A percentile compares a stretch with the other conserved stretches of the same genome.
These are phyloP conservation scores for Rhodotorula diobovata DNA, from an alignment of 768 basidiomycete species.

Conservation along the genomic window DNA sequence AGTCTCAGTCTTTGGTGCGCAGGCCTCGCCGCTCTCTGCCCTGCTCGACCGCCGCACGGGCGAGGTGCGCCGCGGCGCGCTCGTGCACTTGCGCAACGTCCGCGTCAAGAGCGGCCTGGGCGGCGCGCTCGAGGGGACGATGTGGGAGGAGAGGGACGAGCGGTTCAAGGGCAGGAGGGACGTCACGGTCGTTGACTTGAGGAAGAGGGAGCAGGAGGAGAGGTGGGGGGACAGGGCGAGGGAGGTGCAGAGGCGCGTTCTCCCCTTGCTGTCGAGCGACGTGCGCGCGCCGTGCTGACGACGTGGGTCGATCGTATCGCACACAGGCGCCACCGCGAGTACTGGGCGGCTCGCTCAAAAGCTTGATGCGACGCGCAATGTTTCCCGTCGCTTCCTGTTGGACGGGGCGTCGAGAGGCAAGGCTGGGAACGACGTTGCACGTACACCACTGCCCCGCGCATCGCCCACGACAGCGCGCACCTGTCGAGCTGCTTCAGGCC, in stretches of 20 bases:
- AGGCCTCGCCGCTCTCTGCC: neutral
- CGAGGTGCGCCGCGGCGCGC: neutral
- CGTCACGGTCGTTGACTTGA: neutral
- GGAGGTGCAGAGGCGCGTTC: constrained; percentile 5
- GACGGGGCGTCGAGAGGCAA: no score
- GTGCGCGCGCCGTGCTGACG: neutral
- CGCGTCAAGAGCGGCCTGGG: neutral
- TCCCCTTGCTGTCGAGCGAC: neutral
- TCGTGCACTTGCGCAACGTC: constrained; percentile 6
- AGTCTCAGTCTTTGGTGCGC: constrained; percentile 15
- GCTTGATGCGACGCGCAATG: no score
- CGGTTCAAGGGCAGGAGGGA: neutral
- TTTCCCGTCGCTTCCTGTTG: no score
- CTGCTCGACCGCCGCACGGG: neutral
- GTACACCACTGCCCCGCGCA: no score
- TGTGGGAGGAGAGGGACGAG: constrained; percentile 7
- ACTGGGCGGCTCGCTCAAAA: constrained; percentile 7
- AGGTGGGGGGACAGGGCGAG: neutral
- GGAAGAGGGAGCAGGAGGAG: neutral
- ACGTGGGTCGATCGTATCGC: neutral
- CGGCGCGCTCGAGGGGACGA: neutral
- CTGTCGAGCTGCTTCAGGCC: no score
- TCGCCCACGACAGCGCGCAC: no score
- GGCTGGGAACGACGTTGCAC: no score
- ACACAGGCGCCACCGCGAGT: constrained; percentile 3